A percentile compares a stretch with the other conserved stretches of the same genome.
These are phyloP conservation scores for Solanum hybrid DNA, from an alignment of 305 asterid genomes.

Conservation along the genomic window DNA sequence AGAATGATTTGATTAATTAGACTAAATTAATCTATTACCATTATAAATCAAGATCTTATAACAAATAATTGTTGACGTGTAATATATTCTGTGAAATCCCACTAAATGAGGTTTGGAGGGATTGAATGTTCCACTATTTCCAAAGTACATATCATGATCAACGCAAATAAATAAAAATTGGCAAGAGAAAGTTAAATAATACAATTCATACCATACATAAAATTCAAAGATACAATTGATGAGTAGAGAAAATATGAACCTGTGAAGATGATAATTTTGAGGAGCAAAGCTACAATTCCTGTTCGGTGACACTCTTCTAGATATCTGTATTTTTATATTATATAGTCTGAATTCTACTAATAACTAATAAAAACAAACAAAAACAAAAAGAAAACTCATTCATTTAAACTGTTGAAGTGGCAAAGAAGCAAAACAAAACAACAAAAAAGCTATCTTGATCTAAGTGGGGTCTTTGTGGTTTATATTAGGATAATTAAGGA, in stretches of 20 bases:
- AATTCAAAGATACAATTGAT: background rate
- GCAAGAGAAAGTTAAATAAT: background rate
- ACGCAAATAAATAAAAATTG: background rate
- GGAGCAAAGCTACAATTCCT: background rate
- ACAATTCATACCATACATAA: background rate
- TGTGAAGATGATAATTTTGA: background rate
- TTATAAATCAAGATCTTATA: background rate
- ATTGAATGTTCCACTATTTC: background rate
- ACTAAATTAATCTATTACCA: background rate
- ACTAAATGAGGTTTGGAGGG: rapidly evolving
- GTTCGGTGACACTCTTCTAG: background rate
- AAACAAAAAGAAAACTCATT: background rate
- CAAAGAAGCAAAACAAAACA: background rate
- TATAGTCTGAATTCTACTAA: background rate
- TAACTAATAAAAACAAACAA: background rate
- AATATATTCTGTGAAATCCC: rapidly evolving
- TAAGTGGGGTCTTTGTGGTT: background rate
- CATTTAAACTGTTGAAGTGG: background rate
- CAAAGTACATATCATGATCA: background rate
- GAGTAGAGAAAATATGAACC: background rate
- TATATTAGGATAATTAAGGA: no score
- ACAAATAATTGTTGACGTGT: background rate
- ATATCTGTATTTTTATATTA: background rate
- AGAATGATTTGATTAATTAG: background rate
- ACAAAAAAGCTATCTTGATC: background rate